phyloP scores from a whole-genome alignment of 495 filamentous ascomycete genomes.

The Trichocladium antarcticum region DNA sequence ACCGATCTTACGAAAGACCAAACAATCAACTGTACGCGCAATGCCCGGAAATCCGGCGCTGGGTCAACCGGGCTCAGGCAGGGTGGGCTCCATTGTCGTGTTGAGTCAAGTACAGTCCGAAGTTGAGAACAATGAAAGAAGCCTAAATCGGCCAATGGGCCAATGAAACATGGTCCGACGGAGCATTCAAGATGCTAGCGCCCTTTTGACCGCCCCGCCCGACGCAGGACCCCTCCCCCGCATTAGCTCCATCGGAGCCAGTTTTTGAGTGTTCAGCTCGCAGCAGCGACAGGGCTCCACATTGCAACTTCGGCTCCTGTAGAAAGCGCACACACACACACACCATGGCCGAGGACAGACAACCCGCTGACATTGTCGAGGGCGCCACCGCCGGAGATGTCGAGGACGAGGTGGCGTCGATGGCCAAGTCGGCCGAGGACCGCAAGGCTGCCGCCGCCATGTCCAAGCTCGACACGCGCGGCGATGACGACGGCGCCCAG shows the following conservation, averaged over 20 bases:
- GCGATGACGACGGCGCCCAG: conserved; percentile 45
- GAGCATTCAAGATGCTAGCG: not conserved
- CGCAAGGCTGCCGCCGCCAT: conserved; percentile 85
- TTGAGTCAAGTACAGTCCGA: conserved; percentile 7
- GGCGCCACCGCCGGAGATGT: conserved; percentile 51
- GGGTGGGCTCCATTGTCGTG: not conserved
- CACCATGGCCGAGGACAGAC: conserved; percentile 49
- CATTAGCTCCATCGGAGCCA: not conserved
- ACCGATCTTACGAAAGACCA: too few species aligned
- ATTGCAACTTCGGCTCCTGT: not conserved
- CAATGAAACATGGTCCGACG: not conserved
- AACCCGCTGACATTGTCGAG: conserved; percentile 46
- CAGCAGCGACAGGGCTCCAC: not conserved
- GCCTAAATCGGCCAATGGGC: not conserved
- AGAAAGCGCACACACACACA: not conserved
- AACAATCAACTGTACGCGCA: not conserved
- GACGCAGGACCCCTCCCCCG: conserved; percentile 4
- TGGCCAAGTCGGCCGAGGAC: conserved; percentile 66
- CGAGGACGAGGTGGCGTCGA: conserved; percentile 49
- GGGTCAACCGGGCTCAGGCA: conserved; percentile 7
- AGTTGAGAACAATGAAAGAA: conserved; percentile 4
- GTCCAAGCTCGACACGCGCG: conserved; percentile 54
- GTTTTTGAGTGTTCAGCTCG: not conserved
- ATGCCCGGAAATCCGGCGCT: not conserved
- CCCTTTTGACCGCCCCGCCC: not conserved